Conservation (phyloP, 164 flowering plant genomes). For the Liriodendron chinense region DNA sequence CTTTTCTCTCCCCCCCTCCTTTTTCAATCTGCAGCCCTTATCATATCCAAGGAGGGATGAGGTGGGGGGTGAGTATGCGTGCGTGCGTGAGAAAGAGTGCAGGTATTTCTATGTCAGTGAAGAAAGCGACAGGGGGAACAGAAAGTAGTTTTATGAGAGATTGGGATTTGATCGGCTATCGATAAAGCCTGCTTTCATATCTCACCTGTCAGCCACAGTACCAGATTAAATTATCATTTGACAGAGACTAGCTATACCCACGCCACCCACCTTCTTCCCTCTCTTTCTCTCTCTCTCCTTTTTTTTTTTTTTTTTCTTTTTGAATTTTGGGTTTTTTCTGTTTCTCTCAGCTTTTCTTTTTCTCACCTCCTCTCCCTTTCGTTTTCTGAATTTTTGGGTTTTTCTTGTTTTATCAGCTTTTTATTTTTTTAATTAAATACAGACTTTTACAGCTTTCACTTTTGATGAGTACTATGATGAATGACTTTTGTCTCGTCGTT, state of each 20-base stretch:
- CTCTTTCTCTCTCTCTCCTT: not conserved
- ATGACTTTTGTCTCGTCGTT: too few species aligned
- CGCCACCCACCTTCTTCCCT: not conserved
- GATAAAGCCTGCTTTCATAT: not conserved
- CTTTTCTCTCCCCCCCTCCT: not conserved
- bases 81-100: conserved; percentile 19
- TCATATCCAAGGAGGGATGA: not conserved
- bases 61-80: conserved; percentile 13
- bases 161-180: not conserved
- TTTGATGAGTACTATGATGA: too few species aligned
- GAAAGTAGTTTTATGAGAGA: not conserved
- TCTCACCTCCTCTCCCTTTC: too few species aligned
- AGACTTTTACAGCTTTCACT: too few species aligned
- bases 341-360: too few species aligned
- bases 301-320: too few species aligned
- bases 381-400: too few species aligned
- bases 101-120: conserved; percentile 17
- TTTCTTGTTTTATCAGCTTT: too few species aligned
- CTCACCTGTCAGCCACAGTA: not conserved
- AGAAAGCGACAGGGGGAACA: conserved; percentile 8
- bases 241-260: not conserved
- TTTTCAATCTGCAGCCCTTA: not conserved
- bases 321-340: not conserved
- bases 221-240: not conserved
- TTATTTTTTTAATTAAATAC: too few species aligned